These are phyloP conservation scores for Actinomortierella ambigua DNA, from an alignment of 371 early-diverging fungal species.

Conservation along the genomic window DNA sequence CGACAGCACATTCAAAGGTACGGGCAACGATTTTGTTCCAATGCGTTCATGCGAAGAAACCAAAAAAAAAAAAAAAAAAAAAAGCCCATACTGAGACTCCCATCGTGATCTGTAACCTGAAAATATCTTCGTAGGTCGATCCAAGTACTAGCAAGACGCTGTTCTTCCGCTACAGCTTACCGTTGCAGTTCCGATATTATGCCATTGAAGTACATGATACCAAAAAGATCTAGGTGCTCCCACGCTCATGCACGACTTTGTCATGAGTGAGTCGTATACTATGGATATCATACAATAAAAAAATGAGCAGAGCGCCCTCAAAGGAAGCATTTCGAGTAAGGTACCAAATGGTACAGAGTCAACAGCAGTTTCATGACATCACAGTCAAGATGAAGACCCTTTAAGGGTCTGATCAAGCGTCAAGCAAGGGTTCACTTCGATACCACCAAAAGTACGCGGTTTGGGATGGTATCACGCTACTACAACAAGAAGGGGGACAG, in stretches of 20 bases:
- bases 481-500: conserved; percentile 21
- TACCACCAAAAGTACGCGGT: conserved; percentile 11
- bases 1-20: no score
- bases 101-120: not conserved
- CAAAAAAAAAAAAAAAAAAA: no score
- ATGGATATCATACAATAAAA: conserved; percentile 14
- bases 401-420: conserved; percentile 5
- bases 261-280: conserved; percentile 20
- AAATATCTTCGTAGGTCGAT: conserved; percentile 13
- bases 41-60: no score
- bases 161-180: conserved; percentile 10
- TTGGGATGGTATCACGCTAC: conserved; percentile 38
- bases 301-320: no score
- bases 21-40: no score
- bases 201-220: conserved; percentile 22
- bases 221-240: conserved; percentile 10
- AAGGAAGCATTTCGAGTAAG: no score
- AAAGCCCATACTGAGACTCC: no score
- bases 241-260: conserved; percentile 37
- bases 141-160: conserved; percentile 31
- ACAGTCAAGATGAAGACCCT: conserved; percentile 10
- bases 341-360: no score
- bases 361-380: conserved; percentile 19
- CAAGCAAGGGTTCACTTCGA: conserved; percentile 32
- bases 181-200: conserved; percentile 8